phyloP scores from a whole-genome alignment of 2,329 filamentous ascomycete species.

The Whalleya microplaca region DNA sequence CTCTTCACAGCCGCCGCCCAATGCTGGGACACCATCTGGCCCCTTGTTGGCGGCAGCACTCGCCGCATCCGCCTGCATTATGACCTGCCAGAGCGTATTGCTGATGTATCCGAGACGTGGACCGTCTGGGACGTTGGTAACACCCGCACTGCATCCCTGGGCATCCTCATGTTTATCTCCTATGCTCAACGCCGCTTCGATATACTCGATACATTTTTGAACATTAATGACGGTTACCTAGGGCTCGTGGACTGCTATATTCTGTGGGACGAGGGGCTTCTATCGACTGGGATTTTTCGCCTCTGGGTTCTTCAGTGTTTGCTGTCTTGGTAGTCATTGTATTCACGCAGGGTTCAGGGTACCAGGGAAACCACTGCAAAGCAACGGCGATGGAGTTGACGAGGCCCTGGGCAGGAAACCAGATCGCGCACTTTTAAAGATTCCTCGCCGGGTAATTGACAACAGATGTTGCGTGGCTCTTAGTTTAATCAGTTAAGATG shows the following conservation, averaged over 20 bases:
- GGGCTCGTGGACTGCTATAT: constrained; percentile 20
- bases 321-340: constrained; percentile 14
- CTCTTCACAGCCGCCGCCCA: constrained; percentile 22
- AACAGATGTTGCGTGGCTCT: no score
- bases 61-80: constrained; percentile 23
- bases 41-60: constrained; percentile 19
- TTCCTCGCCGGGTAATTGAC: no score
- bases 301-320: constrained; percentile 20
- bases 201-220: constrained; percentile 23
- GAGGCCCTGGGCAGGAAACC: no score
- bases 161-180: constrained; percentile 28
- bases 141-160: constrained; percentile 24
- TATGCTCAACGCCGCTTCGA: constrained; percentile 24
- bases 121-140: constrained; percentile 21
- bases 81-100: constrained; percentile 18
- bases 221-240: constrained; percentile 17
- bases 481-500: no score
- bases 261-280: constrained; percentile 18
- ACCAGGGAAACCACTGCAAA: not conserved
- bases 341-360: constrained; percentile 5
- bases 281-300: constrained; percentile 16
- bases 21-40: constrained; percentile 20
- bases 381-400: no score
- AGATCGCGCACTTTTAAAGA: no score
- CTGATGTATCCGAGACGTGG: constrained; percentile 24